phyloP scores from a whole-genome alignment of 306 rosid genomes.

The Cucurbita maxima region DNA sequence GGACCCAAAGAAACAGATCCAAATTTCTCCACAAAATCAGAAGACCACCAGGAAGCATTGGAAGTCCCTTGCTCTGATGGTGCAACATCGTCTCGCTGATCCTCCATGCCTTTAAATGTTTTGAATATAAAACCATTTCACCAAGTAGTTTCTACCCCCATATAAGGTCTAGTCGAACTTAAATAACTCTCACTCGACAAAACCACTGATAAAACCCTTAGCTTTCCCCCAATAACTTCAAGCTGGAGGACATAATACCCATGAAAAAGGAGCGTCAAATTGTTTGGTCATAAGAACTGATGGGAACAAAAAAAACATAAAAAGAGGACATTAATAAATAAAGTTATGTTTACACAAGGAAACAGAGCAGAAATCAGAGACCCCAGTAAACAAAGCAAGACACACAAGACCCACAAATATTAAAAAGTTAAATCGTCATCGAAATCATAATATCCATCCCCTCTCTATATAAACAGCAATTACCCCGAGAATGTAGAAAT shows the following conservation, averaged over 20 bases:
- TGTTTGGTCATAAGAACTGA: conserved; percentile 1
- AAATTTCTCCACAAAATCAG: conserved; percentile 74
- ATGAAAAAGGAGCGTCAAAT: conserved; percentile 5
- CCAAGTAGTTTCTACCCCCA: conserved; percentile 53
- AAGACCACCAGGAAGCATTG: conserved; percentile 78
- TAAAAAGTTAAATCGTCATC: neutral
- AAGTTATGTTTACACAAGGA: neutral
- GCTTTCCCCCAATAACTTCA: conserved; percentile 28
- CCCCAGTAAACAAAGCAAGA: neutral
- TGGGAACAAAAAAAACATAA: neutral
- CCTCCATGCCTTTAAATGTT: conserved; percentile 72
- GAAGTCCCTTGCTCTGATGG: conserved; percentile 80
- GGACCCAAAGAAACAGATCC: conserved; percentile 80
- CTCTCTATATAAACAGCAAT: neutral
- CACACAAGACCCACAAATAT: conserved; percentile 1
- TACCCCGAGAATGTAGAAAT: neutral
- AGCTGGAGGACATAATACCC: conserved; percentile 69
- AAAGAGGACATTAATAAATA: neutral
- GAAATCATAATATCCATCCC: neutral
- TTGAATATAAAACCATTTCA: conserved; percentile 76
- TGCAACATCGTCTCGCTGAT: conserved; percentile 76
- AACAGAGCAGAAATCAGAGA: neutral
- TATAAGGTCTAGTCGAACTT: conserved; percentile 34
- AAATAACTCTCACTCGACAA: conserved; percentile 19
- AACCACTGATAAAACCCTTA: conserved; percentile 19